A percentile compares a stretch with the other conserved stretches of the same genome.
phyloP scores from a whole-genome alignment of 768 basidiomycete genomes.

The Phaeotremella skinneri region DNA sequence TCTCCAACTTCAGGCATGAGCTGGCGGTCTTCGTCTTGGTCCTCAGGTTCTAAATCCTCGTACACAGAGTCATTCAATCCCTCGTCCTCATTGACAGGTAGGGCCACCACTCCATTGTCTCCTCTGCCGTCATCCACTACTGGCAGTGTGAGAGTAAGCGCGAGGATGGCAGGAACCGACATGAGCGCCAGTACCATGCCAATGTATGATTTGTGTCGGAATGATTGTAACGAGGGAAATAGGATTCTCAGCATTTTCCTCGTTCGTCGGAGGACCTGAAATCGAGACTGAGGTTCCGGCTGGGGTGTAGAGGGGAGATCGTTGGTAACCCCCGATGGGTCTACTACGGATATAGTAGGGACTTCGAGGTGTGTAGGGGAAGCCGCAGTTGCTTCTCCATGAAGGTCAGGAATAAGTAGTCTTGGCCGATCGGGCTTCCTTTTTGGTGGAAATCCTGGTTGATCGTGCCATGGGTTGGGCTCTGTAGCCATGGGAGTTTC shows the following conservation, averaged over 20 bases:
- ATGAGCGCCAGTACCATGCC: constrained; percentile 73
- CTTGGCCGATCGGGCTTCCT: constrained; percentile 16
- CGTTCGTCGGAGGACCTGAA: constrained; percentile 26
- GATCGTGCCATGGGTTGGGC: constrained; percentile 41
- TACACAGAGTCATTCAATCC: constrained; percentile 55
- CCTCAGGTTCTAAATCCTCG: constrained; percentile 19
- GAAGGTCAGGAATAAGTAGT: constrained; percentile 13
- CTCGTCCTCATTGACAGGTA: constrained; percentile 64
- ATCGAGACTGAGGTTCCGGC: constrained; percentile 56
- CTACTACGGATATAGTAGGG: constrained; percentile 39
- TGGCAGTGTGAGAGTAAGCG: constrained; percentile 81
- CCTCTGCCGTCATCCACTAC: constrained; percentile 67
- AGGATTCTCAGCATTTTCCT: constrained; percentile 60
- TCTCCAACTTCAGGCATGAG: constrained; percentile 37
- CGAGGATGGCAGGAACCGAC: constrained; percentile 81
- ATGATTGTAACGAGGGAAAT: constrained; percentile 79
- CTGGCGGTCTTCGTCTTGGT: constrained; percentile 26
- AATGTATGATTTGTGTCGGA: constrained; percentile 66
- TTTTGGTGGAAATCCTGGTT: constrained; percentile 18
- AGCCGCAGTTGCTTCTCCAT: neutral
- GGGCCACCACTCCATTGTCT: constrained; percentile 32
- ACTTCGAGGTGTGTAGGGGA: constrained; percentile 14
- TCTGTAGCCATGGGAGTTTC: constrained; percentile 5
- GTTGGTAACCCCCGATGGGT: constrained; percentile 31
- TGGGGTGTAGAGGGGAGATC: constrained; percentile 69